A percentile compares a stretch with the other conserved stretches of the same genome.
These are phyloP conservation scores for Pyrenophora teres DNA, from an alignment of 2,329 filamentous ascomycete genomes.

Conservation along the genomic window DNA sequence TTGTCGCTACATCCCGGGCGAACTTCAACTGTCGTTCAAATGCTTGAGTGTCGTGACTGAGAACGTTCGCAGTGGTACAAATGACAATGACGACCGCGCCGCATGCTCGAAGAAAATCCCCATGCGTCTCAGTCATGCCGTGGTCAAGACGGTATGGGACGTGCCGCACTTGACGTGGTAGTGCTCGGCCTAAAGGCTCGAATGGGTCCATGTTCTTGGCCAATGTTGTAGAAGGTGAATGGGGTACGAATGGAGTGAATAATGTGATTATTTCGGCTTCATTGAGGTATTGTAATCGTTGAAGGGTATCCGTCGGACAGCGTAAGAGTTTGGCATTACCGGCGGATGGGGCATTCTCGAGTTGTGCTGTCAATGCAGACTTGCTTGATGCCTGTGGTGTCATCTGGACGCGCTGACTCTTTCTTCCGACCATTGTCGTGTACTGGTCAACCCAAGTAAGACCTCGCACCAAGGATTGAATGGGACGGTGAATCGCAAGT, in stretches of 20 bases:
- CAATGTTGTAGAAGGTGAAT: conserved; percentile 37
- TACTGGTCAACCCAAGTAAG: too few species aligned
- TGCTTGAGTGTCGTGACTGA: conserved; percentile 25
- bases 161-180: conserved; percentile 68
- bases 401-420: not conserved
- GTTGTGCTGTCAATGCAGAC: not conserved
- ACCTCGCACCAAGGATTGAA: too few species aligned
- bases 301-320: conserved; percentile 30
- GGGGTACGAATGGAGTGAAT: conserved; percentile 61
- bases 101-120: conserved; percentile 65
- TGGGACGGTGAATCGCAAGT: not conserved
- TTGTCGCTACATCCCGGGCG: conserved; percentile 26
- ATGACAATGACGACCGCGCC: conserved; percentile 64
- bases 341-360: conserved; percentile 10
- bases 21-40: conserved; percentile 42
- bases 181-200: conserved; percentile 68
- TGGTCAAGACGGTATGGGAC: conserved; percentile 69
- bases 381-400: not conserved
- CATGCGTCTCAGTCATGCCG: conserved; percentile 68
- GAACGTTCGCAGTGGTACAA: conserved; percentile 39
- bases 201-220: conserved; percentile 67
- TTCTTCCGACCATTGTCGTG: not conserved
- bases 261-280: conserved; percentile 50
- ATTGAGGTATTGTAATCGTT: conserved; percentile 41
- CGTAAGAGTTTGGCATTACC: conserved; percentile 31